A percentile compares a stretch with the other conserved stretches of the same genome.
Conservation (phyloP, 345 rosid genomes). For the Gossypium rotundifolium region DNA sequence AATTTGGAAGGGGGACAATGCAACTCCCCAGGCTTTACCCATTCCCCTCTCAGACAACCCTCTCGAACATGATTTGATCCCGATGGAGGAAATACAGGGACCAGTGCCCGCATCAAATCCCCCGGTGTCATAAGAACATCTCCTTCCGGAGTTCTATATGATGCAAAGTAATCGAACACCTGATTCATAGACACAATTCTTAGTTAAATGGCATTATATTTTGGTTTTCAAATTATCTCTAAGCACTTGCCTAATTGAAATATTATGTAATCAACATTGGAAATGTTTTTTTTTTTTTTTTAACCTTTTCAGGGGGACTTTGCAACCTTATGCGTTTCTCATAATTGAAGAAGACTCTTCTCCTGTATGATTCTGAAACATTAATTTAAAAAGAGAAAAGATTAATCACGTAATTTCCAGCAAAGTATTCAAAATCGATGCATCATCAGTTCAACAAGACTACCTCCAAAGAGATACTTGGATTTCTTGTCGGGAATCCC, state of each 20-base stretch:
- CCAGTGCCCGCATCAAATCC: slow-evolving; percentile 70
- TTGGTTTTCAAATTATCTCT: no score
- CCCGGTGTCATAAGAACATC: slow-evolving; percentile 56
- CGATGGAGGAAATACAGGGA: slow-evolving; percentile 71
- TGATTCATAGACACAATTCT: not conserved
- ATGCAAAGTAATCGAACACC: slow-evolving; percentile 67
- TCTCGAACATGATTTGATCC: slow-evolving; percentile 50
- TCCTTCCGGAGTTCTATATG: slow-evolving; percentile 31
- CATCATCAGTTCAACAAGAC: not conserved
- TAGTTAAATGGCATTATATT: no score
- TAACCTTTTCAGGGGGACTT: slow-evolving; percentile 73
- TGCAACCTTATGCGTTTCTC: slow-evolving; percentile 59
- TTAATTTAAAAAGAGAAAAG: not conserved
- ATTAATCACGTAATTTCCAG: not conserved
- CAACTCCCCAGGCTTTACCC: slow-evolving; percentile 36
- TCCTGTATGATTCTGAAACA: slow-evolving; percentile 47
- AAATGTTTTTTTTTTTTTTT: not conserved
- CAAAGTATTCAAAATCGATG: not conserved
- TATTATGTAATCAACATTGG: no score
- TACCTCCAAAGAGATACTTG: slow-evolving; percentile 45
- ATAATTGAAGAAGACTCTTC: slow-evolving; percentile 62
- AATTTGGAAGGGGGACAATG: slow-evolving; percentile 52
- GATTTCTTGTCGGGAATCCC: slow-evolving; percentile 16
- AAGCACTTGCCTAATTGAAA: no score
- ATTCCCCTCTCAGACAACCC: slow-evolving; percentile 27